These are phyloP conservation scores for Lactarius deliciosus DNA, from an alignment of 768 basidiomycete genomes.

Conservation along the genomic window DNA sequence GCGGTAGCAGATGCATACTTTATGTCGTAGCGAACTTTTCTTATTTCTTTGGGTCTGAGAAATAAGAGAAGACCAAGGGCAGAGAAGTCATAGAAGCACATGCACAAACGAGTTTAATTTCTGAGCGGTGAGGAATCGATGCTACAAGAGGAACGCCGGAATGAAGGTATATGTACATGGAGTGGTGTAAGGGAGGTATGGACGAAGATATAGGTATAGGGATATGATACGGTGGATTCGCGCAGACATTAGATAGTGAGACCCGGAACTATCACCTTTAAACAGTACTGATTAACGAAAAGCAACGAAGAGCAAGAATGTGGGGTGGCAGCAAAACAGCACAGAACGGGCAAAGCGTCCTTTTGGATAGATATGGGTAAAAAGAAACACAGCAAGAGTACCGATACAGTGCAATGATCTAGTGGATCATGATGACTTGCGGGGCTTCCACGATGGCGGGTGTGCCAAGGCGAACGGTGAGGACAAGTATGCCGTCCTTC, in stretches of 20 bases:
- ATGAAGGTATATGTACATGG: conserved; percentile 21
- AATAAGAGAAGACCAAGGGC: not conserved
- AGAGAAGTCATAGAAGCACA: not conserved
- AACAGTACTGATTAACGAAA: conserved; percentile 9
- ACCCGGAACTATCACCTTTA: not conserved
- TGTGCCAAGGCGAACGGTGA: conserved; percentile 53
- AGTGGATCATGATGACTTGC: conserved; percentile 49
- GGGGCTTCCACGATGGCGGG: conserved; percentile 46
- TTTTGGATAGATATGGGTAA: not conserved
- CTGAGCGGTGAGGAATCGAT: conserved; percentile 5
- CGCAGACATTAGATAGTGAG: conserved; percentile 5
- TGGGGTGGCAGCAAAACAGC: not conserved
- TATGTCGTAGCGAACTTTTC: no score
- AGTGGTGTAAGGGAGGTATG: conserved; percentile 2
- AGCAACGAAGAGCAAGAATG: conserved; percentile 5
- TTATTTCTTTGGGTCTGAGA: not conserved
- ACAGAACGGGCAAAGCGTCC: not conserved
- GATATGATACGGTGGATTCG: conserved; percentile 2
- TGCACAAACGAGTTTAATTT: not conserved
- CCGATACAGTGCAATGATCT: conserved; percentile 10
- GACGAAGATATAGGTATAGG: conserved; percentile 4
- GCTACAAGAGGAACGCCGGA: conserved; percentile 9
- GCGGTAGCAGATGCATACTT: not conserved
- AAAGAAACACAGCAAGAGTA: not conserved
- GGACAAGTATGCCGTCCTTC: conserved; percentile 58